Evolutionary conservation across 2,329 filamentous ascomycete species (phyloP), one percentile per base, ranked within the genome.

Genomic region (Canariomyces notabilis): DNA sequence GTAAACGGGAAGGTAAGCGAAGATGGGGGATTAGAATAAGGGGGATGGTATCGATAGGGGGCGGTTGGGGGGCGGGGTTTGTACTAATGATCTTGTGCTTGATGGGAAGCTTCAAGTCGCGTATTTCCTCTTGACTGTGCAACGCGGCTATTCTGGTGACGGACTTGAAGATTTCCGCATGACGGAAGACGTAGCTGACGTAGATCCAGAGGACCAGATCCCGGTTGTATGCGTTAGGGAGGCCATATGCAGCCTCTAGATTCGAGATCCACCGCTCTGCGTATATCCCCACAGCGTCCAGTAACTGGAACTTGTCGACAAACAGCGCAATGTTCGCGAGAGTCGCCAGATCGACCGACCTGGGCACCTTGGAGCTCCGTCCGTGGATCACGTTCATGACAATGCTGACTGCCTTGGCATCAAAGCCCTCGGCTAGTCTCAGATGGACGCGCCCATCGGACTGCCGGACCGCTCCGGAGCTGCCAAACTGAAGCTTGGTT

Each of bases 331-430:
- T 59, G 45, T 70, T 66, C n/a, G 65, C 64, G 9, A 76, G 59
- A 8, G 63, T 58, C n/a, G 73, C 65, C 5, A 74, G 56, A 26
- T 53, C 58, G 1, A 74, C 49, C 0, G 48, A 38, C 32, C 57
- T 58, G 1, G 71, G 70, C 12, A 76, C 63, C 34, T 66, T 62
- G n/a, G 60, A 51, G 12, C 61, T 64, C 3, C 64, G 64, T 39
- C 67, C 61, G 56, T 76, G 73, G 8, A 76, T 58, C n/a, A 71
- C 67, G 47, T 72, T 65, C 38, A 75, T 44, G 1, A 75, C 44
- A 15, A 68, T 65, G 7, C 64, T 57, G 4, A 74, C 61, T 0
- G 70, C 68, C 6, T 67, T 57, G 4, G 59, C 53, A 43, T 74
- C 64, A 44, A 64, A 61, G 14, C 58, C 59, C 4, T 57, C 58